Evolutionary conservation across 768 basidiomycete genomes (phyloP).

Genomic region (Boletus rubropictus): DNA sequence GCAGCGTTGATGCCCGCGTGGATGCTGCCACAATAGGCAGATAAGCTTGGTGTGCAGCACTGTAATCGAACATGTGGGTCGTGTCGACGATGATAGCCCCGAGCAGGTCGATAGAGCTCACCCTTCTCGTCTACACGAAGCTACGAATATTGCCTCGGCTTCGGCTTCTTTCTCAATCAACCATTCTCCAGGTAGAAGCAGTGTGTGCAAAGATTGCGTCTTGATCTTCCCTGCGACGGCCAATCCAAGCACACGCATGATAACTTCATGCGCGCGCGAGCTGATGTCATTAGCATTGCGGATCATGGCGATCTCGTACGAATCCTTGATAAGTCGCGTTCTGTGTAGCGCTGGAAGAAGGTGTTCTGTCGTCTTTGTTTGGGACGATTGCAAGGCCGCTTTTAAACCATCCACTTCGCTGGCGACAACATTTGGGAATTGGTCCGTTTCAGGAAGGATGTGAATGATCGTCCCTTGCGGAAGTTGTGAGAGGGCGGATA

Average conservation of each 20-base stretch:
- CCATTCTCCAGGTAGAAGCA: conserved; percentile 74
- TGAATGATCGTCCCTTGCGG: conserved; percentile 58
- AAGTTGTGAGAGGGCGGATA: conserved; percentile 41
- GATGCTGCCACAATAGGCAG: conserved; percentile 89
- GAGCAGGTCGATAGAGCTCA: conserved; percentile 32
- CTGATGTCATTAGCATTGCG: conserved; percentile 79
- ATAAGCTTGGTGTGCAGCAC: conserved; percentile 84
- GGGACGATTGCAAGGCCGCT: not conserved
- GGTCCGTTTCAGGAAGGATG: conserved; percentile 43
- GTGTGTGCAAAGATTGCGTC: conserved; percentile 37
- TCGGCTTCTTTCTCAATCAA: conserved; percentile 88
- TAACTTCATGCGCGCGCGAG: conserved; percentile 81
- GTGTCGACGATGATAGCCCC: not conserved
- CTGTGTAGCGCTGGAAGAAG: conserved; percentile 75
- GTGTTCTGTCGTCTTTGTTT: conserved; percentile 32
- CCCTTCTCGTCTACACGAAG: conserved; percentile 86
- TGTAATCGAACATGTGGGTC: conserved; percentile 25
- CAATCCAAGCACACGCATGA: conserved; percentile 85
- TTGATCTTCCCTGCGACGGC: conserved; percentile 57
- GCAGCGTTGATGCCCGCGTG: conserved; percentile 80
- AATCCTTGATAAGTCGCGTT: conserved; percentile 74
- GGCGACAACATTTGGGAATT: conserved; percentile 16
- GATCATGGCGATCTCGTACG: conserved; percentile 69
- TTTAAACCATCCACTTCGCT: conserved; percentile 8
- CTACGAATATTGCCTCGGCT: conserved; percentile 90